These are phyloP conservation scores for Trametes gibbosa DNA, from an alignment of 768 basidiomycete species.

Conservation along the genomic window DNA sequence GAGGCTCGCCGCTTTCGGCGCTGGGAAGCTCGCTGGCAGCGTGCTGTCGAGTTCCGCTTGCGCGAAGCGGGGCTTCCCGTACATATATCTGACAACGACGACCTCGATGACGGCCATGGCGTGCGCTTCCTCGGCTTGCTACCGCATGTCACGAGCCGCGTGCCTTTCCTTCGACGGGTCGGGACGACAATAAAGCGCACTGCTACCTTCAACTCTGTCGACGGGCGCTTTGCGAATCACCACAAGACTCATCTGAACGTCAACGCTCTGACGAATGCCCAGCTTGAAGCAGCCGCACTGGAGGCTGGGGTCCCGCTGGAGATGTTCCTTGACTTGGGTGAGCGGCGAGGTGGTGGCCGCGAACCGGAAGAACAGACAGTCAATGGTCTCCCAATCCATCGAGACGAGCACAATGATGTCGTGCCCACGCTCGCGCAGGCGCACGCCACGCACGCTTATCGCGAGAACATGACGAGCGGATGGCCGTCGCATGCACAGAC, in stretches of 20 bases:
- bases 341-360: background rate
- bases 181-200: constrained; percentile 11
- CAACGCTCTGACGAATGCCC: constrained; percentile 50
- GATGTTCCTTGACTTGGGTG: constrained; percentile 34
- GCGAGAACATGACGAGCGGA: constrained; percentile 13
- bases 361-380: background rate
- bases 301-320: constrained; percentile 65
- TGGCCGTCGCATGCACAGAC: constrained; percentile 30
- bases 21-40: constrained; percentile 53
- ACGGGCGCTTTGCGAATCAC: constrained; percentile 11
- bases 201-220: constrained; percentile 7
- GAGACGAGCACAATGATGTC: background rate
- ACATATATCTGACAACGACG: constrained; percentile 47
- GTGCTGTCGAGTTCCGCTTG: constrained; percentile 65
- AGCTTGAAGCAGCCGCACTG: constrained; percentile 60
- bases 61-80: constrained; percentile 44
- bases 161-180: background rate
- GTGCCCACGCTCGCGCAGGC: constrained; percentile 4
- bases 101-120: background rate
- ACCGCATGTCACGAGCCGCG: background rate
- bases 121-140: constrained; percentile 16
- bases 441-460: constrained; percentile 3
- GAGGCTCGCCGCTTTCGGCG: constrained; percentile 41
- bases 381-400: background rate
- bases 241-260: constrained; percentile 62